Conservation (phyloP, 1,139 yeast species). For the Sugiyamaella japonica region DNA sequence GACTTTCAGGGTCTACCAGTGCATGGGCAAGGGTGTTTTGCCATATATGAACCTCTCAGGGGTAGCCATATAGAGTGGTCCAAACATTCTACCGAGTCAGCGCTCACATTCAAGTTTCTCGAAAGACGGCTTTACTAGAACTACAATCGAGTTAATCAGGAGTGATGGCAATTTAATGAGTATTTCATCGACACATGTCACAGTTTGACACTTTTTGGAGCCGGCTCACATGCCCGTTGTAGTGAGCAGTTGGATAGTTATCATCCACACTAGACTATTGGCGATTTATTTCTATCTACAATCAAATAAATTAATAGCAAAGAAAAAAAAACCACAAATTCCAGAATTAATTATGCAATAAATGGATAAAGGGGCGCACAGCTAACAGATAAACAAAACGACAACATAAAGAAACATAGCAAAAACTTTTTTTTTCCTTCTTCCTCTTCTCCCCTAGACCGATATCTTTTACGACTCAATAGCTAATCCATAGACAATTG, state of each 20-base stretch:
- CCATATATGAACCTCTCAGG: neutral
- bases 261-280: no score
- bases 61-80: neutral
- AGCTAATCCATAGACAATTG: slow-evolving; percentile 29
- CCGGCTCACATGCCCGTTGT: no score
- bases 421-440: neutral
- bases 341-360: slow-evolving; percentile 5
- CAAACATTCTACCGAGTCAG: no score
- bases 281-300: neutral
- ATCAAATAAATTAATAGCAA: neutral
- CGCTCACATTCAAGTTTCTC: no score
- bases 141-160: no score
- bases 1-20: no score
- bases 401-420: no score
- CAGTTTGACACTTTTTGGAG: no score
- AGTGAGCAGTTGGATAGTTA: no score
- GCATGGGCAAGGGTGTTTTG: neutral
- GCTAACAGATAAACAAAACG: neutral
- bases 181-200: no score
- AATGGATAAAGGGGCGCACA: neutral
- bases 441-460: neutral
- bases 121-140: no score
- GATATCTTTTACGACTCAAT: slow-evolving; percentile 24
- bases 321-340: slow-evolving; percentile 3
- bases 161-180: no score